A percentile compares a stretch with the other conserved stretches of the same genome.
Conservation (phyloP, 2,329 filamentous ascomycete species). For the Neofusicoccum cordaticola region DNA sequence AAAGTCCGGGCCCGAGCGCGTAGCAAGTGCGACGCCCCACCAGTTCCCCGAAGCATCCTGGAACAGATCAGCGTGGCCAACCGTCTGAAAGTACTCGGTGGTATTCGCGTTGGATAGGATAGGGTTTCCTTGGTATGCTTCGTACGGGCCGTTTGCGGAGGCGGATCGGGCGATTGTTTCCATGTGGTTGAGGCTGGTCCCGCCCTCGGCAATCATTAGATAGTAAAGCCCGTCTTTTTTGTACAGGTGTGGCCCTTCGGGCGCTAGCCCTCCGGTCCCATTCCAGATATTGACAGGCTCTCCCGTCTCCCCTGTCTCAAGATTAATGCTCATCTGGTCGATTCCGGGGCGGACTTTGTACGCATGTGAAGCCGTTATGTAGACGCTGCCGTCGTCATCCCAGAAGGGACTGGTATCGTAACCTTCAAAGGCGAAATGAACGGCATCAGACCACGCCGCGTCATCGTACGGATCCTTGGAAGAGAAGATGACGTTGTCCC, state of each 20-base stretch:
- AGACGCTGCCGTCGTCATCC: slow-evolving; percentile 55
- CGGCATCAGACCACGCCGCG: slow-evolving; percentile 47
- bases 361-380: slow-evolving; percentile 40
- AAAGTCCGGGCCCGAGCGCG: slow-evolving; percentile 32
- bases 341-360: slow-evolving; percentile 31
- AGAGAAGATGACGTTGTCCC: slow-evolving; percentile 48
- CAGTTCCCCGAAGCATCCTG: slow-evolving; percentile 33
- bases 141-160: slow-evolving; percentile 43
- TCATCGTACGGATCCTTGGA: slow-evolving; percentile 44
- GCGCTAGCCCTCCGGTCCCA: slow-evolving; percentile 32
- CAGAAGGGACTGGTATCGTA: slow-evolving; percentile 58
- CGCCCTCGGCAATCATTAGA: slow-evolving; percentile 36
- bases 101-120: slow-evolving; percentile 42
- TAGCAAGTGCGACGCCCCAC: slow-evolving; percentile 35
- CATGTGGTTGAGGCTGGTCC: slow-evolving; percentile 41
- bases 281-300: slow-evolving; percentile 33
- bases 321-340: slow-evolving; percentile 30
- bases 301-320: slow-evolving; percentile 30
- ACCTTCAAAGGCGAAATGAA: slow-evolving; percentile 49
- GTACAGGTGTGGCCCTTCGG: slow-evolving; percentile 41
- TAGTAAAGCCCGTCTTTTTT: slow-evolving; percentile 37
- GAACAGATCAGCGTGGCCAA: slow-evolving; percentile 38
- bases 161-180: slow-evolving; percentile 39
- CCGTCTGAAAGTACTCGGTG: slow-evolving; percentile 37
- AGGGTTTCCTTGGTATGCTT: slow-evolving; percentile 39